Base-by-base conservation (phyloP, 768 basidiomycete genomes). In the Gloeopeniophorella convolvens region DNA sequence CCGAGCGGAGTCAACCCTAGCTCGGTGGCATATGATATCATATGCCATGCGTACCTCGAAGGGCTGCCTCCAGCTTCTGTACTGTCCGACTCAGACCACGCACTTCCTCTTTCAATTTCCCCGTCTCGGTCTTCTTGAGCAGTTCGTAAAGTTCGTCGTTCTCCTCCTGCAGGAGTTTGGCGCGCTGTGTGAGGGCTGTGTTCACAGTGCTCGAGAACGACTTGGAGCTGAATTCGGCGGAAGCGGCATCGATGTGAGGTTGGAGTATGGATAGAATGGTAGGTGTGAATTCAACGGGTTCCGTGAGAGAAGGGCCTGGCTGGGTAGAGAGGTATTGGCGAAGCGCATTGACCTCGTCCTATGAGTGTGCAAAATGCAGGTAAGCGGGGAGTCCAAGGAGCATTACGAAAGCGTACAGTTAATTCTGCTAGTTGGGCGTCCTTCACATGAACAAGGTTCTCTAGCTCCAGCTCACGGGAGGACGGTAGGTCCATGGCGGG, bases 121-220 rank as follows among this genome's bases (percentile, higher is more conserved):
- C 89, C 0, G 85, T 85, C 66, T 92, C 89, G 33, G 83, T 78
- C 21, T 71, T 71, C 63, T 79, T 84, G 48, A 92, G 67, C 9
- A 91, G 68, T 42, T 81, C 77, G 63, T 91, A 92, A 15, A 92
- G 65, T 56, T 92, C 89, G 57, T 92, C 88, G 52, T 92, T 92
- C 65, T 92, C 89, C 48, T 89, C 84, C 63, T 92, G 89, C 9
- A 92, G 69, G 15, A 82, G 65, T 41, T 79, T 78, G 23, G 79
- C 76, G 40, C 86, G 74, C 60, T 90, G 88, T 0, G 79, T 84
- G 50, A 92, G 73, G 0, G 89, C 89, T n/a, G 80, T 72, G 32
- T 78, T 69, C 27, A 86, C 82, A 1, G 83, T 84, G 55, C 72
- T 77, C 10, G 74, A 69, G 3, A 61, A 57, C 18, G 59, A 56